Percentiles rank a stretch among this genome's conserved stretches.
These are phyloP conservation scores for Luvunga scandens DNA, from an alignment of 345 rosid species.

Conservation along the genomic window DNA sequence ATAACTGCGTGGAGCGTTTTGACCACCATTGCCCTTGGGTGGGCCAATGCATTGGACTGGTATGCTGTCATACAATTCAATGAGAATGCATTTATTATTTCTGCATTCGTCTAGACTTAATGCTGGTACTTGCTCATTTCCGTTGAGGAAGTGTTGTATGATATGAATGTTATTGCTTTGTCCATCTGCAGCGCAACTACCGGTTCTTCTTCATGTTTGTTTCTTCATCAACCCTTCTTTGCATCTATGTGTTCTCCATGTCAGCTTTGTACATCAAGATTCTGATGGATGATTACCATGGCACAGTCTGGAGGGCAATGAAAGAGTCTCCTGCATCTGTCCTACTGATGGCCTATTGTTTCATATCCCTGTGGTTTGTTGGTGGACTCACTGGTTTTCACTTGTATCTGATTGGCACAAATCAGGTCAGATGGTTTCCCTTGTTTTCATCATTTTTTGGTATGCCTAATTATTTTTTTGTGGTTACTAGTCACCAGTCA, in stretches of 20 bases:
- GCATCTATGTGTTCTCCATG: conserved; percentile 83
- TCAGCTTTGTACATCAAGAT: conserved; percentile 80
- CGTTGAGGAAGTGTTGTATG: background rate
- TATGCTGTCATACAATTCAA: conserved; percentile 33
- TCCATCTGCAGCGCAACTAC: conserved; percentile 83
- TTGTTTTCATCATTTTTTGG: background rate
- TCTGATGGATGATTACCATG: conserved; percentile 63
- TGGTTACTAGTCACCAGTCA: background rate
- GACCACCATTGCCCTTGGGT: conserved; percentile 99
- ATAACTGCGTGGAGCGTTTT: conserved; percentile 93
- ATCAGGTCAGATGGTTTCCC: conserved; percentile 61
- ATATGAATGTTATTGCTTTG: conserved; percentile 13
- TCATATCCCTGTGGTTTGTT: conserved; percentile 88
- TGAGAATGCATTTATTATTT: background rate
- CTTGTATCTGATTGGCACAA: conserved; percentile 80
- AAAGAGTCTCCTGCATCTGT: conserved; percentile 85
- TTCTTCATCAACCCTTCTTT: conserved; percentile 80
- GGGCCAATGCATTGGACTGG: conserved; percentile 98
- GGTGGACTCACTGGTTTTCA: conserved; percentile 97
- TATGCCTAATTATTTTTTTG: background rate
- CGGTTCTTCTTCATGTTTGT: conserved; percentile 96
- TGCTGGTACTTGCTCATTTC: conserved; percentile 2
- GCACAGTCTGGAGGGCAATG: conserved; percentile 89
- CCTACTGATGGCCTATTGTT: conserved; percentile 76
- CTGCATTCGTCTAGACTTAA: background rate